These are phyloP conservation scores for Pseudocercospora fuligena DNA, from an alignment of 2,329 filamentous ascomycete genomes.

Conservation along the genomic window DNA sequence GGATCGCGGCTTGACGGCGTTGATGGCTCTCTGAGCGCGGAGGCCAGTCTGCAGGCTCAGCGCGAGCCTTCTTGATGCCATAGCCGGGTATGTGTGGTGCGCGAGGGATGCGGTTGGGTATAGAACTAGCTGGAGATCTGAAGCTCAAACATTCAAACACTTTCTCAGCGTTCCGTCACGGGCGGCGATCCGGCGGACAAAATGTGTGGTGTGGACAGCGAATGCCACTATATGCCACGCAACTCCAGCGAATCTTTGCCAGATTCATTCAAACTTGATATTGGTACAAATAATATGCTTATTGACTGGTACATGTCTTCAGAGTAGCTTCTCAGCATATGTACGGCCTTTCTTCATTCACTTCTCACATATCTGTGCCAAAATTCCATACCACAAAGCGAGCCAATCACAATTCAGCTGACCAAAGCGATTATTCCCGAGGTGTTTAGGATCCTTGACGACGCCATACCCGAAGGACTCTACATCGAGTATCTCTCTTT, in stretches of 20 bases:
- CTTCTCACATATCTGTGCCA: not conserved
- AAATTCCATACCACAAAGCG: not conserved
- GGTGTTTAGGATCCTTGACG: conserved; percentile 15
- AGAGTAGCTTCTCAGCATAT: not conserved
- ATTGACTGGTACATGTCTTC: not conserved
- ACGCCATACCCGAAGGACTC: conserved; percentile 1
- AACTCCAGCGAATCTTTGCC: not conserved
- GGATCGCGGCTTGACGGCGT: conserved; percentile 61
- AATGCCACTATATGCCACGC: not conserved
- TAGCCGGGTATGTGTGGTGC: conserved; percentile 51
- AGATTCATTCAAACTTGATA: not conserved
- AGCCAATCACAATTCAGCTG: conserved; percentile 10
- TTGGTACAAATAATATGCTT: not conserved
- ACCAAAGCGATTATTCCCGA: conserved; percentile 3
- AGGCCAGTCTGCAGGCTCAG: conserved; percentile 90
- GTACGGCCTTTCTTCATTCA: not conserved
- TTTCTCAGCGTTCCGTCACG: not conserved
- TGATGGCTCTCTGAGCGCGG: conserved; percentile 83
- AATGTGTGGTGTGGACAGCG: not conserved
- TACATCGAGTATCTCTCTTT: not conserved
- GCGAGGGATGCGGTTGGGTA: conserved; percentile 46
- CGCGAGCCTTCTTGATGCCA: conserved; percentile 98
- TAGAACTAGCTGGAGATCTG: not conserved
- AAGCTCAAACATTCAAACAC: not conserved
- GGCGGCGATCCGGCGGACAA: not conserved